Conservation (phyloP, 164 flowering plant species). For the Vitis amurensis region DNA sequence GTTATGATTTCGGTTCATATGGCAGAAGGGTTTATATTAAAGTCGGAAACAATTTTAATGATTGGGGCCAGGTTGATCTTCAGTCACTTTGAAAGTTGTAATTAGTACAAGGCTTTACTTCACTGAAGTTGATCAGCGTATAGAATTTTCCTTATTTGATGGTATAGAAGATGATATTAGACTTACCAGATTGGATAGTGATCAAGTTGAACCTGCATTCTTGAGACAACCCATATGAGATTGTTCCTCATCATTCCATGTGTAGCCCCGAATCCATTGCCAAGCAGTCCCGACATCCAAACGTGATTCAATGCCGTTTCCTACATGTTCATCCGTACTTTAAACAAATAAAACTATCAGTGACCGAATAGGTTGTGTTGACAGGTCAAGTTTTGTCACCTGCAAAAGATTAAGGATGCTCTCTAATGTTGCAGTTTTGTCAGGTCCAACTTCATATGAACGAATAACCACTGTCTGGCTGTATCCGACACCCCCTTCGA, state of each 20-base stretch:
- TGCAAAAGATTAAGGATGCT: conserved; percentile 67
- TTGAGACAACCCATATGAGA: conserved; percentile 62
- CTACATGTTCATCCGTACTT: conserved; percentile 18
- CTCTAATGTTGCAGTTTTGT: conserved; percentile 64
- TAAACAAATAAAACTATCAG: background rate
- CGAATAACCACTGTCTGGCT: conserved; percentile 63
- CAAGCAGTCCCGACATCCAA: conserved; percentile 54
- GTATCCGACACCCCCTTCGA: conserved; percentile 56
- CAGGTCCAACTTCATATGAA: conserved; percentile 73
- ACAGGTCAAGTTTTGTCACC: conserved; percentile 25
- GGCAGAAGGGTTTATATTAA: too few species aligned
- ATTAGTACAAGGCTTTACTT: too few species aligned
- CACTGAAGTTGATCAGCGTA: too few species aligned
- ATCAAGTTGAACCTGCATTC: conserved; percentile 52
- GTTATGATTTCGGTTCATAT: too few species aligned
- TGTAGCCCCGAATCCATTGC: conserved; percentile 63
- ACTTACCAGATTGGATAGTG: conserved; percentile 53
- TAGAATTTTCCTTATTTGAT: too few species aligned
- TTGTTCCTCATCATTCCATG: conserved; percentile 55
- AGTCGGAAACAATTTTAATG: too few species aligned
- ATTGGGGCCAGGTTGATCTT: too few species aligned
- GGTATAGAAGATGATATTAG: too few species aligned
- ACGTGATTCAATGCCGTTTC: conserved; percentile 71
- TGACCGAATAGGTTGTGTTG: background rate
- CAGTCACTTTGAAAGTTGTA: too few species aligned